Evolutionary conservation across 495 filamentous ascomycete species (phyloP).

Genomic region (Penicillium mononematosum): DNA sequence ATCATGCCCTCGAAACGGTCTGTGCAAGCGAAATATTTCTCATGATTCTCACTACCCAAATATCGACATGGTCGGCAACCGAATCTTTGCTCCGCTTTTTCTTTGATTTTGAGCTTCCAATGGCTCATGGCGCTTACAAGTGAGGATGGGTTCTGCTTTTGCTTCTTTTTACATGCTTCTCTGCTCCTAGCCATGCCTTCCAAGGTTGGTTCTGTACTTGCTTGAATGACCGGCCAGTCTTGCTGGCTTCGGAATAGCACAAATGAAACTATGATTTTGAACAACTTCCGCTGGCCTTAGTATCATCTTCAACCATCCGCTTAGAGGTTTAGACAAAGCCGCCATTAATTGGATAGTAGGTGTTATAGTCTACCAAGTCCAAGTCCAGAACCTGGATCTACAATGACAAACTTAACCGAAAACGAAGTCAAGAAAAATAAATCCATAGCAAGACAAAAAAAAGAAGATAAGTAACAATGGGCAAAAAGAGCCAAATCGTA

Average conservation of each 20-base stretch:
- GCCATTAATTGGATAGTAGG: background rate
- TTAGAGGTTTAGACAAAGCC: background rate
- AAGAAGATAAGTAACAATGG: constrained; percentile 9
- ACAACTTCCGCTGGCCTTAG: background rate
- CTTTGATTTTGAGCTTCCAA: constrained; percentile 14
- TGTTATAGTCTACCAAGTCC: background rate
- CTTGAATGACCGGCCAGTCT: constrained; percentile 15
- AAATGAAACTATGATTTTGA: constrained; percentile 11
- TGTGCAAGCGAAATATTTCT: constrained; percentile 22
- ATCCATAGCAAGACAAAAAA: constrained; percentile 7
- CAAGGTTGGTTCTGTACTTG: constrained; percentile 20
- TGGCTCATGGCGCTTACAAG: constrained; percentile 21
- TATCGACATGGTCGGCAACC: constrained; percentile 11
- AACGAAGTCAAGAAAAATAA: constrained; percentile 12
- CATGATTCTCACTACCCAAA: constrained; percentile 19
- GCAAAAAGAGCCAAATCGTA: constrained; percentile 31
- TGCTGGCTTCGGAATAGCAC: constrained; percentile 12
- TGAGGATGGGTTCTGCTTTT: constrained; percentile 15
- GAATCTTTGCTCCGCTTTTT: constrained; percentile 4
- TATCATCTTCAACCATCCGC: background rate
- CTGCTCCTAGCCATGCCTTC: constrained; percentile 7
- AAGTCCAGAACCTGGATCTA: background rate
- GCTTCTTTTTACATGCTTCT: background rate
- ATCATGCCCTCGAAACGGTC: constrained; percentile 18
- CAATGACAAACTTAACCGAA: background rate